A percentile compares a stretch with the other conserved stretches of the same genome.
phyloP scores from a whole-genome alignment of 192 early-diverging fungal genomes.

The Linnemannia elongata region DNA sequence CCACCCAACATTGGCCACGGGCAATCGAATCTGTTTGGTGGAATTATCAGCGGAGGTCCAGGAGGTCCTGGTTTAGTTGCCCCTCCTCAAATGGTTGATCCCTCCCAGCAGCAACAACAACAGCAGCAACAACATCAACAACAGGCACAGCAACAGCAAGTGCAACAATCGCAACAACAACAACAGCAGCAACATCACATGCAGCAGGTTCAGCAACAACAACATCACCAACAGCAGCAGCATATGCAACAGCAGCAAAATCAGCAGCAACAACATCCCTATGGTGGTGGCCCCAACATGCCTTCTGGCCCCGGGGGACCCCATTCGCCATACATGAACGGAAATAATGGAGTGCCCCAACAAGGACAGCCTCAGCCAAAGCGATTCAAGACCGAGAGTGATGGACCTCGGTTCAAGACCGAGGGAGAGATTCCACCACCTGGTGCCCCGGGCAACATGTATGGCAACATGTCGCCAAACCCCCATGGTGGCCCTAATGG shows the following conservation, averaged over 20 bases:
- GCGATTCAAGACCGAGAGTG: constrained; percentile 48
- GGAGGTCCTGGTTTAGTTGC: constrained; percentile 63
- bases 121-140: constrained; percentile 44
- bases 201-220: constrained; percentile 28
- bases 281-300: constrained; percentile 50
- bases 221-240: constrained; percentile 35
- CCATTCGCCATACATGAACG: constrained; percentile 61
- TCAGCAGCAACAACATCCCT: constrained; percentile 41
- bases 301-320: constrained; percentile 53
- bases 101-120: constrained; percentile 53
- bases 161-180: constrained; percentile 56
- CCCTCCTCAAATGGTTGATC: constrained; percentile 67
- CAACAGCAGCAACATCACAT: constrained; percentile 54
- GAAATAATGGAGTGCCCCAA: constrained; percentile 47
- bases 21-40: constrained; percentile 70
- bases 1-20: constrained; percentile 76
- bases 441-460: constrained; percentile 58
- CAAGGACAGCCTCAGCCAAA: constrained; percentile 59
- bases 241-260: constrained; percentile 57
- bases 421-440: constrained; percentile 53
- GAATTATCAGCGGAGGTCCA: constrained; percentile 64
- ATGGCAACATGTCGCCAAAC: constrained; percentile 59
- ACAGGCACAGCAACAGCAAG: constrained; percentile 36
- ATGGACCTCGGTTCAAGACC: constrained; percentile 53
- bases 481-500: constrained; percentile 63